These are phyloP conservation scores for Graphiopsis chlorocephala DNA, from an alignment of 2,329 filamentous ascomycete genomes.

Conservation along the genomic window DNA sequence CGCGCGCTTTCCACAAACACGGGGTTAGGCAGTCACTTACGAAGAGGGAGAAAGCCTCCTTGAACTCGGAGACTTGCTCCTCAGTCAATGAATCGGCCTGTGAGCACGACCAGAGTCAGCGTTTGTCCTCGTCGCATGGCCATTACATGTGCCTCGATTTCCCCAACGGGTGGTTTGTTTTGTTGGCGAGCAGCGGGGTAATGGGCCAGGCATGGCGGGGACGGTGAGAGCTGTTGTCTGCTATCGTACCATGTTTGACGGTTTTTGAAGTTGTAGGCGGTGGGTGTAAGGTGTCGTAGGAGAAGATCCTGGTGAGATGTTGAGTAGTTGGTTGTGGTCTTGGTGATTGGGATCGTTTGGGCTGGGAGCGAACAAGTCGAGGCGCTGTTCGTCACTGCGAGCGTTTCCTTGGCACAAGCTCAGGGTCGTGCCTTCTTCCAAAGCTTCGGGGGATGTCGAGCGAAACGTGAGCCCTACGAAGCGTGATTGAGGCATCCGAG, in stretches of 20 bases:
- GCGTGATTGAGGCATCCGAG: too few relatives aligned
- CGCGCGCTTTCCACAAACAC: constrained; percentile 3
- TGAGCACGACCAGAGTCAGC: constrained; percentile 18
- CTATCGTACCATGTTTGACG: constrained; percentile 28
- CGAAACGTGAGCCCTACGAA: background rate
- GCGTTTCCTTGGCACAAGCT: background rate
- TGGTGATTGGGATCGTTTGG: background rate
- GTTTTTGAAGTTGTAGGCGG: constrained; percentile 5
- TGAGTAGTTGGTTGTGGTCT: background rate
- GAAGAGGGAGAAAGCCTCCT: constrained; percentile 99
- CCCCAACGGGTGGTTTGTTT: constrained; percentile 13
- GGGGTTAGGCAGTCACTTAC: constrained; percentile 60
- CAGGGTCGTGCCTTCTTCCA: background rate
- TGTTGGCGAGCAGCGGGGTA: constrained; percentile 24
- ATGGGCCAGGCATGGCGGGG: background rate
- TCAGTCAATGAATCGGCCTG: constrained; percentile 98
- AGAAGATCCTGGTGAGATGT: background rate
- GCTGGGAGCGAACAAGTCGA: constrained; percentile 10
- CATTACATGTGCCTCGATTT: background rate
- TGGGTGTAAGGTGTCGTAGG: constrained; percentile 8
- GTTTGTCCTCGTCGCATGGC: background rate
- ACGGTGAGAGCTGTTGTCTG: background rate
- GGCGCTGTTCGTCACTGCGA: constrained; percentile 3
- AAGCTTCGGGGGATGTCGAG: background rate
- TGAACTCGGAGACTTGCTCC: constrained; percentile 99